Evolutionary conservation across 805 yeast species (phyloP), one percentile per base, ranked within the genome.

Genomic region (Starmera dryadoides): DNA sequence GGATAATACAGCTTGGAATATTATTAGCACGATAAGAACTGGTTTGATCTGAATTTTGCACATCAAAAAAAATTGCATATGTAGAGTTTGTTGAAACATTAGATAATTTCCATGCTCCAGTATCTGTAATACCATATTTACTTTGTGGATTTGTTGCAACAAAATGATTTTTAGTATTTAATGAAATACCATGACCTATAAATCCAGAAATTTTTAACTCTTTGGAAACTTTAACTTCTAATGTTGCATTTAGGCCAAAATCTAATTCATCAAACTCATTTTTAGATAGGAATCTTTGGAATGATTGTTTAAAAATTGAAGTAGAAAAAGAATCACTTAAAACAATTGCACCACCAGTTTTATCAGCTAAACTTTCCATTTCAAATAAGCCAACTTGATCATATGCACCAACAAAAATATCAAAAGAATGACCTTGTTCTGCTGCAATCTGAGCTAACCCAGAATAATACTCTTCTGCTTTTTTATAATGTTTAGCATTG

Each of bases 331-430:
- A 73, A 59, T 80, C 87, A 40, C 80, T 66, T 63, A 79, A 69
- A 3, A 80, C 76, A 20, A 78, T 68, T 3, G 64, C 62, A 37
- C 87, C 87, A 21, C 86, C 86, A 10, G 85, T 78, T 42, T 66
- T 66, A 49, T 69, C 66, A 37, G 76, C 63, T 10, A 79, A 57
- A 14, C 69, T 63, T 42, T 75, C 79, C 86, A 80, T 81, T 53
- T 80, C 87, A 45, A 62, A 72, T 25, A 80, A 60, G 1, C 87
- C 87, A 33, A 78, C 69, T 56, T 80, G 87, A 55, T 80, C 86
- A 53, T 79, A 79, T 11, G 81, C 69, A 14, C 86, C 86, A 41
- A 77, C 70, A 46, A 79, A 78, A 17, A 79, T 55, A 49, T 77
- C 75, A 34, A 79, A 63, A 6, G 78, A 63, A 39, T 76, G 71